These are phyloP conservation scores for Cladophialophora chaetospira DNA, from an alignment of 2,329 filamentous ascomycete species.

Conservation along the genomic window DNA sequence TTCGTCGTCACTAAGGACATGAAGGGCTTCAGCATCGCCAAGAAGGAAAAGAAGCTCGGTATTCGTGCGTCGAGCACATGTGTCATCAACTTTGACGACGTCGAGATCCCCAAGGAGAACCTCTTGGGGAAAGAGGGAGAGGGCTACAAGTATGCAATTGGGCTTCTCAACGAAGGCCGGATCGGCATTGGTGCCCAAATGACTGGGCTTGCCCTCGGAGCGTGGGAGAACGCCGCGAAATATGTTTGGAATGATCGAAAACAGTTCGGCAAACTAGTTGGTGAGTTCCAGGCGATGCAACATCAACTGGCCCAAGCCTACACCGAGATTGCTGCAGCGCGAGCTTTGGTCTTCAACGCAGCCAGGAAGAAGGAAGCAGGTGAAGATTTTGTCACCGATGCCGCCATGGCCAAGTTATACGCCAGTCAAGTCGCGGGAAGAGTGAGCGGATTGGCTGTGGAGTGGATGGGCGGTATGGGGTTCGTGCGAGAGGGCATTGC, in stretches of 20 bases:
- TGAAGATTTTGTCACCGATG: constrained; percentile 90
- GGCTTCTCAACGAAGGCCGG: constrained; percentile 89
- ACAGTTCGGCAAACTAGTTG: constrained; percentile 91
- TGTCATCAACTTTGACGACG: constrained; percentile 96
- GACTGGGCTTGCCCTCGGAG: constrained; percentile 92
- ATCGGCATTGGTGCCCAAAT: constrained; percentile 99
- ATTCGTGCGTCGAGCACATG: constrained; percentile 96
- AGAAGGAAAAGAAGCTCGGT: constrained; percentile 99
- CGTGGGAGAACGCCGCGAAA: constrained; percentile 89
- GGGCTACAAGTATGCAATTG: constrained; percentile 97
- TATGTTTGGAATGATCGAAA: constrained; percentile 99
- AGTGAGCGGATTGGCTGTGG: constrained; percentile 82
- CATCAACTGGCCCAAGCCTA: constrained; percentile 97
- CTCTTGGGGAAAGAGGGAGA: constrained; percentile 85
- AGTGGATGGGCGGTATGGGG: constrained; percentile 99
- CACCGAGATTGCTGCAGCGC: constrained; percentile 87
- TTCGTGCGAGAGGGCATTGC: constrained; percentile 95
- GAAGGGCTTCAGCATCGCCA: constrained; percentile 89
- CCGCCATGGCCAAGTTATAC: constrained; percentile 97
- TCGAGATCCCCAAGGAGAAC: constrained; percentile 84
- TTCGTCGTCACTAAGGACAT: constrained; percentile 91
- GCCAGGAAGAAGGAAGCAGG: constrained; percentile 97
- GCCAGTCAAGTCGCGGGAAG: constrained; percentile 88
- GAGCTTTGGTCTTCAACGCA: constrained; percentile 92
- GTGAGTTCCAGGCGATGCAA: constrained; percentile 99